Evolutionary conservation across 768 basidiomycete species (phyloP).

Genomic region (Mycena venus): DNA sequence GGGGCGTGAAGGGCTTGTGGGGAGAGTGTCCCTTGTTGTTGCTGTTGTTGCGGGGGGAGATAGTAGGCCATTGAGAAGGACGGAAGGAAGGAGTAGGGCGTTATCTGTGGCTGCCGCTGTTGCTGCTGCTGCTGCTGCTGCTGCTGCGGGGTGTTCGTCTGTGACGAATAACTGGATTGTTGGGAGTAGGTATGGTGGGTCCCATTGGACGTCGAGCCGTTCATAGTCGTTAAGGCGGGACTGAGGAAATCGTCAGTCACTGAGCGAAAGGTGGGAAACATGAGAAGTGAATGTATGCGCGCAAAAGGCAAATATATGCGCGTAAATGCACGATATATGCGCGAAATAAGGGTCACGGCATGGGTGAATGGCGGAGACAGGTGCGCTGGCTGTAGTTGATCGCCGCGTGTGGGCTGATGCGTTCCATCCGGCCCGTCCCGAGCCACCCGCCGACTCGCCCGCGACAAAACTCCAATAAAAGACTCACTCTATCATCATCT

Average conservation of each 20-base stretch:
- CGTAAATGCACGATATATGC: neutral
- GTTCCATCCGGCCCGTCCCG: neutral
- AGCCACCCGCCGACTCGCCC: neutral
- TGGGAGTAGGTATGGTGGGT: conserved; percentile 60
- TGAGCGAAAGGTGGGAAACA: no score
- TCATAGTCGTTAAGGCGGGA: conserved; percentile 72
- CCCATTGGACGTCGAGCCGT: conserved; percentile 58
- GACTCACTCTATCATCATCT: conserved; percentile 81
- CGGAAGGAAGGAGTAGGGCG: conserved; percentile 12
- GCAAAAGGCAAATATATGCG: neutral
- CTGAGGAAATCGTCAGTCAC: conserved; percentile 48
- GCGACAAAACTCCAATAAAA: conserved; percentile 1
- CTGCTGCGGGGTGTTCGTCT: conserved; percentile 48
- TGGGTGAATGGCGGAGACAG: no score
- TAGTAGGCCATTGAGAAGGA: conserved; percentile 28
- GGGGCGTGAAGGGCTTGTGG: conserved; percentile 79
- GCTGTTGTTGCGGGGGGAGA: conserved; percentile 42
- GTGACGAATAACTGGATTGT: conserved; percentile 54
- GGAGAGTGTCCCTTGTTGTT: conserved; percentile 74
- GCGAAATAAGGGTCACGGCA: neutral
- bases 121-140: conserved; percentile 48
- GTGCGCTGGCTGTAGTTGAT: no score
- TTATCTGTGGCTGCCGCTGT: conserved; percentile 50
- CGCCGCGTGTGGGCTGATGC: conserved; percentile 1
- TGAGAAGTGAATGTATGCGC: neutral